These are phyloP conservation scores for Paramecium pentaurelia DNA, from an alignment of 73 alveolate species.

Conservation along the genomic window DNA sequence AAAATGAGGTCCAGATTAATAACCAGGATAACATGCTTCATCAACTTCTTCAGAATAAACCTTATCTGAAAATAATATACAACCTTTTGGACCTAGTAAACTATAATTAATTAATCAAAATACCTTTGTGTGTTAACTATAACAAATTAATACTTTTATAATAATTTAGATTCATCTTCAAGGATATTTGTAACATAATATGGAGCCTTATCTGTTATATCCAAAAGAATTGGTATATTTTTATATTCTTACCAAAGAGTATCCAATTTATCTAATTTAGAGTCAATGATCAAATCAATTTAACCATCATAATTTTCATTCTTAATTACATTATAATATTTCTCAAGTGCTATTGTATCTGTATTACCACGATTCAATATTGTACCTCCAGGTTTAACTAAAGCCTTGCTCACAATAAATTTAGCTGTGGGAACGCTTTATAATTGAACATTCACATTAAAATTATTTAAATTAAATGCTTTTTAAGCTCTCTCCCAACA, in stretches of 20 bases:
- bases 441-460: slow-evolving; percentile 95
- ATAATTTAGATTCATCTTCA: not conserved
- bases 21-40: slow-evolving; percentile 90
- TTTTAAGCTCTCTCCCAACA: slow-evolving; percentile 85
- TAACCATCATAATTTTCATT: not conserved
- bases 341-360: slow-evolving; percentile 78
- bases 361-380: slow-evolving; percentile 79
- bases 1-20: slow-evolving; percentile 97
- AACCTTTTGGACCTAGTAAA: slow-evolving; percentile 70
- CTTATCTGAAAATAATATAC: slow-evolving; percentile 33
- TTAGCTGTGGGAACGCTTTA: slow-evolving; percentile 95
- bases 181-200: not conserved
- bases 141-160: not conserved
- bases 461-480: slow-evolving; percentile 79
- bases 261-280: slow-evolving; percentile 74
- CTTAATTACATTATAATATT: slow-evolving; percentile 78
- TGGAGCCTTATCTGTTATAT: not conserved
- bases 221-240: not conserved
- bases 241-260: slow-evolving; percentile 21
- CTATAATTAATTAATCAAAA: slow-evolving; percentile 62
- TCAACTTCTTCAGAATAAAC: slow-evolving; percentile 66
- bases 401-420: slow-evolving; percentile 88
- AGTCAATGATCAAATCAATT: not conserved
- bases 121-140: slow-evolving; percentile 85
- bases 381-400: slow-evolving; percentile 83